Evolutionary conservation across 805 yeast genomes (phyloP), one percentile per base, ranked within the genome.

Genomic region (Suhomyces sp.): DNA sequence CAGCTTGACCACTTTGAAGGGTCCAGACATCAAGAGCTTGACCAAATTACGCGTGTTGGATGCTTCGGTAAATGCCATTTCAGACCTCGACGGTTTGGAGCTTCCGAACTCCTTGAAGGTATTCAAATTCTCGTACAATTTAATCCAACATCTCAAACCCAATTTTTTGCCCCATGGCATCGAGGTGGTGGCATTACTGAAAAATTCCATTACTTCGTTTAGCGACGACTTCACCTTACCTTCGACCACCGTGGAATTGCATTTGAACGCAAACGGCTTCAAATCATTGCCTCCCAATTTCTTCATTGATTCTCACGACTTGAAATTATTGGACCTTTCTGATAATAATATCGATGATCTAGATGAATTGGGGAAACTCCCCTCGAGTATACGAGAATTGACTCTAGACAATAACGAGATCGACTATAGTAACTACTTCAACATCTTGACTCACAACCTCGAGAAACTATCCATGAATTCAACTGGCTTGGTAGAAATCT

Each of bases 361-460:
- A 13, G 68, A 64, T 40, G 66, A 64, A 22, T 51, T 62, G 29
- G 66, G 67, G 8, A 17, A 21, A 8, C 49, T 64, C 7, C 67
- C 67, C 0, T 46, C 47, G 1, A 52, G 57, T 8, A 39, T 64
- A 13, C 35, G 40, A 20, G 55, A 53, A 21, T 41, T 62, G 22
- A 43, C 45, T 7, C 51, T 64, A 33, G 62, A 61, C 52, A 60
- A 56, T 51, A 64, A 62, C 40, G 59, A 56, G 24, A 57, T 64
- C 24, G 62, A 62, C 53, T 55, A 61, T 44, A 46, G 53, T 48
- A 53, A 58, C 29, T 48, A 46, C 43, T 44, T 53, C 47, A 60
- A 59, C 46, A 60, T 60, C 10, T 51, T 64, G 21, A 60, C 58
- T 4, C 51, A 53, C 1, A 58, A 57, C 40, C 46, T 64, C n/a